Evolutionary conservation across 2,329 filamentous ascomycete genomes (phyloP).

Genomic region (Nemania sp.): DNA sequence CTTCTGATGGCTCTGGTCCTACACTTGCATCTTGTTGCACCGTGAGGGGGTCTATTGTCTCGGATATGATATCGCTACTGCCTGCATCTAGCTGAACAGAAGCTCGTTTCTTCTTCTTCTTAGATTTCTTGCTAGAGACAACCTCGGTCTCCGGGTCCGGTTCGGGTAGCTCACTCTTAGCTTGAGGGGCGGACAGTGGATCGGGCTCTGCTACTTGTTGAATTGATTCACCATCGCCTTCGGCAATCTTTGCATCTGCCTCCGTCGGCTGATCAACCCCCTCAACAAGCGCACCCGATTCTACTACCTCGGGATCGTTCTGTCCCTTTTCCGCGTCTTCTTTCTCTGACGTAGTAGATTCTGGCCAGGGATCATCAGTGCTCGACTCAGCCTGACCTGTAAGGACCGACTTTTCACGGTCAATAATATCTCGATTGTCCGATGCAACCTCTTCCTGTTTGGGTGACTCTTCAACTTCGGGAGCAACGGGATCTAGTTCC

Average conservation of each 20-base stretch:
- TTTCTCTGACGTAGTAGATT: constrained; percentile 37
- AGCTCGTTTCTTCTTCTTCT: constrained; percentile 43
- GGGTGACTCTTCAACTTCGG: constrained; percentile 2
- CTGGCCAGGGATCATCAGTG: constrained; percentile 29
- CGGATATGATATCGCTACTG: constrained; percentile 30
- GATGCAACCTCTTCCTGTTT: constrained; percentile 26
- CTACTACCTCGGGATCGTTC: constrained; percentile 31
- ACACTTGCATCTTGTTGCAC: constrained; percentile 21
- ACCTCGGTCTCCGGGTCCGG: constrained; percentile 34
- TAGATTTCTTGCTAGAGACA: constrained; percentile 40
- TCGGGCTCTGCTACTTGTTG: constrained; percentile 25
- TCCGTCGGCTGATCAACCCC: constrained; percentile 22
- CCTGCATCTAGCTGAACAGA: constrained; percentile 37
- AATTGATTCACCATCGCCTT: constrained; percentile 25
- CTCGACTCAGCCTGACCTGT: constrained; percentile 31
- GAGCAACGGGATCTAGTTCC: constrained; percentile 15
- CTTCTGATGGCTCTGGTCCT: constrained; percentile 6
- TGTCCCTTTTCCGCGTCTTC: constrained; percentile 43
- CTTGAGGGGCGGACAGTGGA: background rate
- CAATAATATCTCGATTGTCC: constrained; percentile 9
- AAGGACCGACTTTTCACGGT: constrained; percentile 21
- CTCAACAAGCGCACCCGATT: constrained; percentile 28
- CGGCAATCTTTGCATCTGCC: constrained; percentile 19
- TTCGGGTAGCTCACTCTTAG: constrained; percentile 11
- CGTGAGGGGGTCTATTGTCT: constrained; percentile 28